These are phyloP conservation scores for Dorcoceras hygrometricum DNA, from an alignment of 257 asterid species.

Conservation along the genomic window DNA sequence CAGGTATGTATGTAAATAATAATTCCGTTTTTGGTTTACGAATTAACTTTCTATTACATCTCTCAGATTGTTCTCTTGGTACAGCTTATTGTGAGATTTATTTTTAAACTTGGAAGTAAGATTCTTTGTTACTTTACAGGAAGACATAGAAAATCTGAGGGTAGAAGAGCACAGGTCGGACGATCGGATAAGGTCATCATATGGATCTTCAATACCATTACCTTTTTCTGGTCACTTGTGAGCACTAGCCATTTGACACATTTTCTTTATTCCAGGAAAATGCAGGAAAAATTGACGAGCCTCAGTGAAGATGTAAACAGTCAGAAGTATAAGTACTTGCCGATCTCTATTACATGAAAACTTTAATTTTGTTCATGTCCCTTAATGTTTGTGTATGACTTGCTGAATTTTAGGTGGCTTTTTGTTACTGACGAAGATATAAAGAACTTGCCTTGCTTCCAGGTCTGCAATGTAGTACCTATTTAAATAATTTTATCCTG, in stretches of 20 bases:
- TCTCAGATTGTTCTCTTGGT: not conserved
- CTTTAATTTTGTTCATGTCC: slow-evolving; percentile 14
- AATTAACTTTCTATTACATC: not conserved
- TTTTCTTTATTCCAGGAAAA: slow-evolving; percentile 47
- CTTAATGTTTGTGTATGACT: not conserved
- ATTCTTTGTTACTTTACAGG: slow-evolving; percentile 45
- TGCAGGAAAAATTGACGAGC: slow-evolving; percentile 60
- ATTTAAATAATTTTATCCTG: slow-evolving; percentile 1
- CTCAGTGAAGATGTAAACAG: slow-evolving; percentile 71
- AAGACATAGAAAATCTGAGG: slow-evolving; percentile 52
- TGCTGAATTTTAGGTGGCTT: slow-evolving; percentile 57
- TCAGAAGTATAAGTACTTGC: slow-evolving; percentile 40
- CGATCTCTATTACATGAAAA: slow-evolving; percentile 1
- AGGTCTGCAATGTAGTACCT: slow-evolving; percentile 43
- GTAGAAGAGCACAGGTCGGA: slow-evolving; percentile 52
- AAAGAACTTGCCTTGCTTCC: slow-evolving; percentile 78
- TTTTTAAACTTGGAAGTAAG: no score
- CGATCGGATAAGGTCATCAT: slow-evolving; percentile 50
- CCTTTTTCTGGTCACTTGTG: not conserved
- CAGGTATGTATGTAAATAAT: slow-evolving; percentile 44
- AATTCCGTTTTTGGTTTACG: not conserved
- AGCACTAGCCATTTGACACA: slow-evolving; percentile 23
- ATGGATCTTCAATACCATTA: slow-evolving; percentile 13
- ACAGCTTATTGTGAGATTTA: not conserved
- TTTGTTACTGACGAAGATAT: slow-evolving; percentile 95